Conservation (phyloP, 805 yeast genomes). For the Candida boidinii region DNA sequence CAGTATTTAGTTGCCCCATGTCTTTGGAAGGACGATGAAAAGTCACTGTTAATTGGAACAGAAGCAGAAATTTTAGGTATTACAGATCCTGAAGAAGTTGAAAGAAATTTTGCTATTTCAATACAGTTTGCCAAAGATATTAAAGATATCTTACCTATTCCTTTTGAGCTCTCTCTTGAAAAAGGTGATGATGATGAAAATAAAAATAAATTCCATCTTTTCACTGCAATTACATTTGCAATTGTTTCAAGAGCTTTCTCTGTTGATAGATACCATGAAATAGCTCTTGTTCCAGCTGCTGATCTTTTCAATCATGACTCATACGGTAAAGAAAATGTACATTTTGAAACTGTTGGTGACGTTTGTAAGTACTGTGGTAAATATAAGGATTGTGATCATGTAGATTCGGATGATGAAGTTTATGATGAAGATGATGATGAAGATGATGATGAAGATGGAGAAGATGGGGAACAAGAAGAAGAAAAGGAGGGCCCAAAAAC, state of each 20-base stretch:
- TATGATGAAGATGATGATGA: conserved; percentile 18
- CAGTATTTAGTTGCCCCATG: conserved; percentile 45
- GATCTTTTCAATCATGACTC: conserved; percentile 74
- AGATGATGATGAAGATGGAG: conserved; percentile 16
- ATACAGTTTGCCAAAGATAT: conserved; percentile 31
- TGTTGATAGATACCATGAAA: conserved; percentile 65
- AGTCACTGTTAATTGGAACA: conserved; percentile 44
- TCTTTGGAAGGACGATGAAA: conserved; percentile 50
- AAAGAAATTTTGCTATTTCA: conserved; percentile 30
- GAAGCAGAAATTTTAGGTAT: conserved; percentile 56
- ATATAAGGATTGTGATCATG: conserved; percentile 23
- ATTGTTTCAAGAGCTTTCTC: conserved; percentile 76
- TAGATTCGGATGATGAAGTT: conserved; percentile 16
- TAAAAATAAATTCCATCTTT: conserved; percentile 28
- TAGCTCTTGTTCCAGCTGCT: conserved; percentile 84
- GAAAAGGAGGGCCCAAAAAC: conserved; percentile 16
- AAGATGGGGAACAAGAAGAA: conserved; percentile 13
- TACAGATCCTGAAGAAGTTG: conserved; percentile 37
- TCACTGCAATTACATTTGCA: conserved; percentile 50
- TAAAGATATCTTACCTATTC: conserved; percentile 23
- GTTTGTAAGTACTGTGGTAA: conserved; percentile 28
- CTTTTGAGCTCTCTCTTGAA: conserved; percentile 24
- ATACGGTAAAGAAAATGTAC: conserved; percentile 49
- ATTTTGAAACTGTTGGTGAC: conserved; percentile 45
- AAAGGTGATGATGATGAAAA: conserved; percentile 14